These are phyloP conservation scores for Alisma plantagoaquatica DNA, from an alignment of 106 monocot species.

Conservation along the genomic window DNA sequence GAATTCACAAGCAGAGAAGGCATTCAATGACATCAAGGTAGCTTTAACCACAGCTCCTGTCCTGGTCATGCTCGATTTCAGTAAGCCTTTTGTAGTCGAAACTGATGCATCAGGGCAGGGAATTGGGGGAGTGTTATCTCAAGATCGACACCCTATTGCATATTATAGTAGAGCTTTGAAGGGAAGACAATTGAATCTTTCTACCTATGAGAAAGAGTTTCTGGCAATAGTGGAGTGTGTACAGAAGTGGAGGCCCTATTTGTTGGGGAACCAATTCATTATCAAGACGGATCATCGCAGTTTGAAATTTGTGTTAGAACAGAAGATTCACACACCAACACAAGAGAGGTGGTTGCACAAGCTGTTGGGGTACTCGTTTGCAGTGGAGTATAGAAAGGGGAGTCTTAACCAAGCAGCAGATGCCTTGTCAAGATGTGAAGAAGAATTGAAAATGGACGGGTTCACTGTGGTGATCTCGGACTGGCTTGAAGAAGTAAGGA, in stretches of 20 bases:
- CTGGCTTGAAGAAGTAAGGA: too few species aligned
- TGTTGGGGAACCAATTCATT: not conserved
- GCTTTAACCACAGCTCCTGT: not conserved
- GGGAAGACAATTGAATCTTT: not conserved
- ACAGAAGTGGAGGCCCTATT: conserved; percentile 4
- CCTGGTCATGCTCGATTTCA: not conserved
- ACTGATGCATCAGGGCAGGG: not conserved
- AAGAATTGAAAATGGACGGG: too few species aligned
- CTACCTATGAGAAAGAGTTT: conserved; percentile 7
- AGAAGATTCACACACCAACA: not conserved
- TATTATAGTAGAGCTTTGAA: not conserved
- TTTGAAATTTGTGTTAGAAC: not conserved
- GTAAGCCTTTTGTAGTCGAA: conserved; percentile 1
- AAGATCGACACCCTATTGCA: not conserved
- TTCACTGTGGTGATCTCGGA: too few species aligned
- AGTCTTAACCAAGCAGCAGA: not conserved
- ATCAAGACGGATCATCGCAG: conserved; percentile 4
- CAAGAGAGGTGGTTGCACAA: conserved; percentile 1
- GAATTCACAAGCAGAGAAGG: not conserved
- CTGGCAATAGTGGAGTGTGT: not conserved
- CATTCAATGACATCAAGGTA: not conserved
- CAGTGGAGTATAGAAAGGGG: not conserved
- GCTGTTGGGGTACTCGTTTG: conserved; percentile 4
- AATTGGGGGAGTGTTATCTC: not conserved
- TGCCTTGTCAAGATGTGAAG: conserved; percentile 3